Base-by-base conservation (phyloP, 345 rosid species). In the Trapa bicornis region DNA sequence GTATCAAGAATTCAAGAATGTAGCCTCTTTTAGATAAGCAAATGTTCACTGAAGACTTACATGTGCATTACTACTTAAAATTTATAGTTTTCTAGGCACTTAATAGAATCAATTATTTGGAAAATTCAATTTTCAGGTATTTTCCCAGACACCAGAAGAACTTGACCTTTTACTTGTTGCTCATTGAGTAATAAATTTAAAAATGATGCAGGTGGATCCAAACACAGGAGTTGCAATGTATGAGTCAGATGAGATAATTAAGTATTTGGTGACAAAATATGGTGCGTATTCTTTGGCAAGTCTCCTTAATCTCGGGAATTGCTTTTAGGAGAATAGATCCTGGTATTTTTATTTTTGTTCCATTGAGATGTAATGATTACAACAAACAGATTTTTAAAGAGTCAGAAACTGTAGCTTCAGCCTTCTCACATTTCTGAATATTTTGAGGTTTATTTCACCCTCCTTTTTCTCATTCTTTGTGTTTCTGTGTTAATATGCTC, bases 181-280 rank as follows among this genome's bases (percentile, higher is more conserved):
- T 50, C 56, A 29, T 57, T n/a, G 50, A 41, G 4, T 41, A 41
- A 3, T 41, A 3, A 41, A 41, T 41, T 41, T 41, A 4, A 41
- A 41, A 41, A 41, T 41, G 43, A 41, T 41, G 75, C 79, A 90
- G 96, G 92, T 90, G 47, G 98, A 90, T 82, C 97, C 96, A 52
- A 93, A 93, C 78, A 86, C 94, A 17, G 96, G 97, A 65, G 86
- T 82, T 74, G 77, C 94, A 48, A 90, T 93, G 91, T 90, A 93
- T 69, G 98, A 93, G 80, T 93, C 98, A 17, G 94, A 93, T 74
- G 90, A 76, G 64, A 93, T 93, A 75, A 88, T 93, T 68, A 90
- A 87, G 78, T 90, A 93, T 76, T 78, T 90, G 68, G 86, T 77
- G 38, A 80, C 73, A 58, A 93, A 83, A 90, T 93, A 93, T 69